Evolutionary conservation across 2,329 filamentous ascomycete genomes (phyloP), one percentile per base, ranked within the genome.

Genomic region (Pseudogymnoascus sp.): DNA sequence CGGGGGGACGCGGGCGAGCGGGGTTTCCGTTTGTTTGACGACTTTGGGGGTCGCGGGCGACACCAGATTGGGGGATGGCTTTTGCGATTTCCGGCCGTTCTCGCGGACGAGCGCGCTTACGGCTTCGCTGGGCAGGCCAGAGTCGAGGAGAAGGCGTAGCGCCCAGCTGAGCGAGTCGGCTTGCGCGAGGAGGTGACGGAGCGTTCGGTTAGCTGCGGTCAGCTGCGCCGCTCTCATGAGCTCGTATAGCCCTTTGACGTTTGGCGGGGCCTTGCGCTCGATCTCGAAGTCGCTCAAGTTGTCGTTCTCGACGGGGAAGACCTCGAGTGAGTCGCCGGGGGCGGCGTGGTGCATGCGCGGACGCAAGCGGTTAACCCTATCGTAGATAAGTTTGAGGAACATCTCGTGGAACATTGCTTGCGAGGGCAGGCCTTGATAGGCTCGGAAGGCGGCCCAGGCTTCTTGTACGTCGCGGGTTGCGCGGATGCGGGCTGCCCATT

Each of bases 201-300:
- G 45, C 2, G 55, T 36, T 38, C 55, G 55, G 3, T 22, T 16
- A 19, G 25, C n/a, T 25, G 30, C 14, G 5, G 35, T 36, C n/a
- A 59, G 28, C 22, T 36, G 30, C 14, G 28, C 16, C 1, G 55
- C 35, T 19, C 38, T 64, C 84, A 92, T 89, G 42, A 79, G 76
- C 9, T 77, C 69, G 63, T 87, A 88, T 3, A 92, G 76, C 60
- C 82, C 77, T 4, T 79, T 73, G 9, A 85, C 74, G 1, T 77
- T 80, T 2, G 89, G 89, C 1, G 88, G 84, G 12, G 79, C 76
- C 45, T 85, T 75, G n/a, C 84, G 79, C 39, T 84, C 80, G 66
- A 83, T 84, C 63, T 89, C 88, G 62, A 86, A 83, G n/a, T 86
- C 81, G 63, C 79, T 88, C 69, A 79, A 80, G 72, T 80, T 89